Evolutionary conservation across 2,329 filamentous ascomycete species (phyloP).

Genomic region (Zymoseptoria brevis): DNA sequence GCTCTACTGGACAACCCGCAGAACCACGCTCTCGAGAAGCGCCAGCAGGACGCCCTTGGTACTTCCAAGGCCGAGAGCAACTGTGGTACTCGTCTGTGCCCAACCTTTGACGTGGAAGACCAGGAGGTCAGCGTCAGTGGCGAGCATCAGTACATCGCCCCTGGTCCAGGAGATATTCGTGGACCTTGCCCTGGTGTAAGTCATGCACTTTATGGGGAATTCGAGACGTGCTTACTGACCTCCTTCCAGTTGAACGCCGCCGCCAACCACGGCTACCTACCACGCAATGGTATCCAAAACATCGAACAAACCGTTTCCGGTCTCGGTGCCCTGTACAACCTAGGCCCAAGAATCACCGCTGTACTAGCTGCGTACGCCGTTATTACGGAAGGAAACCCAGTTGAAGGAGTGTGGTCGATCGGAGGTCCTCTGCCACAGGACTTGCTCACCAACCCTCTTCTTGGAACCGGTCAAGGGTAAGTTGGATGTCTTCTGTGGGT

Average conservation of each 20-base stretch:
- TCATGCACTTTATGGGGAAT: background rate
- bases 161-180: constrained; percentile 12
- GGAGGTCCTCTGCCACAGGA: constrained; percentile 21
- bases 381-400: constrained; percentile 23
- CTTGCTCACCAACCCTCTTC: constrained; percentile 1
- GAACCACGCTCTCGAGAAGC: constrained; percentile 5
- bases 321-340: constrained; percentile 19
- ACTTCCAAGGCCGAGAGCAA: constrained; percentile 14
- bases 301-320: constrained; percentile 23
- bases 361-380: constrained; percentile 29
- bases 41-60: constrained; percentile 12
- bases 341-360: constrained; percentile 23
- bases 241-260: background rate
- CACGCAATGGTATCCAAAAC: constrained; percentile 25
- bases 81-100: constrained; percentile 10
- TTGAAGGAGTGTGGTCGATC: constrained; percentile 25
- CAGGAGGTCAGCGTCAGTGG: constrained; percentile 14
- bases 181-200: constrained; percentile 8
- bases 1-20: constrained; percentile 6
- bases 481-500: background rate
- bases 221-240: background rate
- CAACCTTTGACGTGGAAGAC: constrained; percentile 14
- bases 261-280: constrained; percentile 18
- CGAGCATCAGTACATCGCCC: constrained; percentile 11
- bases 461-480: background rate